Conservation (phyloP, 306 rosid genomes). For the Fagus sylvatica region DNA sequence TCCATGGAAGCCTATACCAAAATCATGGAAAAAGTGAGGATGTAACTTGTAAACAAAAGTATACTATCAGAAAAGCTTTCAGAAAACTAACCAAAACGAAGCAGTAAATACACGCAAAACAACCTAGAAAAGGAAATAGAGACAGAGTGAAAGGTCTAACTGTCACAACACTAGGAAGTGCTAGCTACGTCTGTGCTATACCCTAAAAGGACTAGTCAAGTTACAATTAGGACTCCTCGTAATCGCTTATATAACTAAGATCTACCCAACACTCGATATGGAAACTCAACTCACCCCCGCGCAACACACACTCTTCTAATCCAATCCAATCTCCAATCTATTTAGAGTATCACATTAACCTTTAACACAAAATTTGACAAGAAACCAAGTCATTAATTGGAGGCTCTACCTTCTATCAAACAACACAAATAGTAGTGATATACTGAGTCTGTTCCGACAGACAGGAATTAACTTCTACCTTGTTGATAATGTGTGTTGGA, state of each 20-base stretch:
- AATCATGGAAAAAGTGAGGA: slow-evolving; percentile 18
- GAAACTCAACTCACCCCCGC: too few relatives aligned
- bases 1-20: slow-evolving; percentile 53
- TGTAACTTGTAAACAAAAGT: neutral
- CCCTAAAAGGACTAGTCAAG: too few relatives aligned
- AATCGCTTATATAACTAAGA: too few relatives aligned
- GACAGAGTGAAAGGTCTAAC: neutral
- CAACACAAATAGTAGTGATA: neutral
- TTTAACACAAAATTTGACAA: neutral
- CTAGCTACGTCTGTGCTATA: too few relatives aligned
- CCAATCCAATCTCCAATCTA: too few relatives aligned
- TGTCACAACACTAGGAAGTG: too few relatives aligned
- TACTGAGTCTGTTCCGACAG: neutral
- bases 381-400: neutral
- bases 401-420: neutral
- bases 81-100: neutral
- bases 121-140: neutral
- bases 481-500: neutral
- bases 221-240: too few relatives aligned
- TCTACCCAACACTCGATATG: too few relatives aligned
- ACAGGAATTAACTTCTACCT: neutral
- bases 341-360: neutral
- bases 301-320: too few relatives aligned
- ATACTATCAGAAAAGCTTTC: neutral
- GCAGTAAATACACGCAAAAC: neutral